Percentiles rank a stretch among this genome's conserved stretches.
Evolutionary conservation across 2,329 filamentous ascomycete genomes (phyloP).

Genomic region (Hypoxylon sp.): DNA sequence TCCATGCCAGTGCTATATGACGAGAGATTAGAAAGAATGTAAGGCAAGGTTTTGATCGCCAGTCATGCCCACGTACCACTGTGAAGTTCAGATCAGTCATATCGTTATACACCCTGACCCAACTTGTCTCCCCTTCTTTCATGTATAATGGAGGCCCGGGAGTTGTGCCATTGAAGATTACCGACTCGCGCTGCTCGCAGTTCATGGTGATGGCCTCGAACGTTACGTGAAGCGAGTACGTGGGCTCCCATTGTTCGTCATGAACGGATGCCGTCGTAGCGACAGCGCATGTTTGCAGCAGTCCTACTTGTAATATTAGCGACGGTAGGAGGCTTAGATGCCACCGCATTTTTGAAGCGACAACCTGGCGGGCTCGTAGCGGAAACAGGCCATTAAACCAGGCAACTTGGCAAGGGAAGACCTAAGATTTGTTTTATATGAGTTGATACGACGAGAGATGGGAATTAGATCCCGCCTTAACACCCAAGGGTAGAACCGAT

Average conservation of each 20-base stretch:
- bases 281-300: conserved; percentile 40
- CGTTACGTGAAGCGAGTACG: conserved; percentile 48
- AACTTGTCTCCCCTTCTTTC: conserved; percentile 61
- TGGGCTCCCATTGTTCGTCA: conserved; percentile 48
- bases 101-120: conserved; percentile 70
- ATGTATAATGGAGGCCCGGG: conserved; percentile 64
- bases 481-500: conserved; percentile 20
- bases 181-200: conserved; percentile 60
- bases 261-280: conserved; percentile 43
- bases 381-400: conserved; percentile 39
- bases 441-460: conserved; percentile 22
- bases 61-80: conserved; percentile 56
- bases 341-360: conserved; percentile 44
- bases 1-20: conserved; percentile 73
- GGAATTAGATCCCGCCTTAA: conserved; percentile 14
- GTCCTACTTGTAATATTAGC: conserved; percentile 37
- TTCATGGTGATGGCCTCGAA: conserved; percentile 56
- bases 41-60: background rate
- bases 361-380: conserved; percentile 27
- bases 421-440: conserved; percentile 37
- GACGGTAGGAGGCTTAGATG: conserved; percentile 38
- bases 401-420: conserved; percentile 22
- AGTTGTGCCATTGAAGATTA: conserved; percentile 64
- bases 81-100: conserved; percentile 64
- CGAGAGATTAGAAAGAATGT: conserved; percentile 25